Conservation (phyloP, 345 rosid species). For the Pistacia integerrima region DNA sequence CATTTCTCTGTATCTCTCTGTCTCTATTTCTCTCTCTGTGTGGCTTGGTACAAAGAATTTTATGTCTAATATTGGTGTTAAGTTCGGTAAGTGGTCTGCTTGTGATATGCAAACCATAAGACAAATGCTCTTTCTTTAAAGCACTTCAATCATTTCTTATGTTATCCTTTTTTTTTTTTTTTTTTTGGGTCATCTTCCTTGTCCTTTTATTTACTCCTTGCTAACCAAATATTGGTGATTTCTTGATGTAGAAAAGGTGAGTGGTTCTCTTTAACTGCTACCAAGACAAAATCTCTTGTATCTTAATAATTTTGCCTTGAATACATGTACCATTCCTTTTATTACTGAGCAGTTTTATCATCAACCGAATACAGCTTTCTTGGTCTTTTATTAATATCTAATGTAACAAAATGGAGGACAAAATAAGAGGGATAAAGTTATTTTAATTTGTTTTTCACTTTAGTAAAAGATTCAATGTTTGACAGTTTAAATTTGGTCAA, state of each 20-base stretch:
- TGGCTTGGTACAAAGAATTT: not conserved
- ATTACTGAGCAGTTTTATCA: not conserved
- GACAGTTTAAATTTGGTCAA: not conserved
- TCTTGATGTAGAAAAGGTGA: conserved; percentile 1
- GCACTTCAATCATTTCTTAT: not conserved
- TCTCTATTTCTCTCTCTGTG: not conserved
- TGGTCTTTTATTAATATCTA: not conserved
- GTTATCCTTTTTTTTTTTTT: not conserved
- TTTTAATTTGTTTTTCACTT: not conserved
- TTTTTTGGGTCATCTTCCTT: not conserved
- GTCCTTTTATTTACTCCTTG: not conserved
- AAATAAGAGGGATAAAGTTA: not conserved
- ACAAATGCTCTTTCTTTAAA: not conserved
- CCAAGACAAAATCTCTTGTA: not conserved
- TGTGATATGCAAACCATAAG: not conserved
- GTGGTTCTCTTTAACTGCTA: not conserved
- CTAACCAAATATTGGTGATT: not conserved
- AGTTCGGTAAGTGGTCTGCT: not conserved
- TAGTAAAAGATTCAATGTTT: not conserved
- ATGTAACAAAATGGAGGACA: not conserved
- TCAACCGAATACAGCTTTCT: not conserved
- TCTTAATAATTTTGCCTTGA: not conserved
- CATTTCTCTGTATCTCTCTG: conserved; percentile 3
- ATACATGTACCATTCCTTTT: not conserved
- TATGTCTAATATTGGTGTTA: not conserved